Conservation (phyloP, 257 asterid species). For the Ehretia macrophylla region DNA sequence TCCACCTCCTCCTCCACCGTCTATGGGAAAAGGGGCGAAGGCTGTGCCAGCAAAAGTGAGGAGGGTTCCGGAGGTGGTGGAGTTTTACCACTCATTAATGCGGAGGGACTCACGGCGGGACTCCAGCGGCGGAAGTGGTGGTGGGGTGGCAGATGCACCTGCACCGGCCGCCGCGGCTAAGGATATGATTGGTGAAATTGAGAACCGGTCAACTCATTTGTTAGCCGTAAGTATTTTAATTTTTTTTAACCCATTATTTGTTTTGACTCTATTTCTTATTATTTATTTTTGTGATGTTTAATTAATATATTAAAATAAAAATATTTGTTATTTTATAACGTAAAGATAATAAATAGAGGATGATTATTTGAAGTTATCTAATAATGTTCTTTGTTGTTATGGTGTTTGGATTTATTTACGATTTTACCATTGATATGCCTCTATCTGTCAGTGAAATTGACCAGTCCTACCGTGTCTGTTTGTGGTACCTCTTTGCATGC, state of each 20-base stretch:
- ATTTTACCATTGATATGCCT: slow-evolving; percentile 23
- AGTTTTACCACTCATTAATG: slow-evolving; percentile 93
- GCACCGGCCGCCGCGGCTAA: slow-evolving; percentile 57
- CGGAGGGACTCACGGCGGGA: slow-evolving; percentile 80
- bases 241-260: background rate
- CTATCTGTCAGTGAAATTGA: slow-evolving; percentile 43
- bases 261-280: background rate
- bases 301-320: no score
- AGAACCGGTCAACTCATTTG: slow-evolving; percentile 93
- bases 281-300: background rate
- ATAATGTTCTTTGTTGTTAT: no score
- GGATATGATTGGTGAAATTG: slow-evolving; percentile 99
- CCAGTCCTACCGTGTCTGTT: slow-evolving; percentile 29
- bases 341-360: no score
- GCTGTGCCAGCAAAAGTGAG: slow-evolving; percentile 51
- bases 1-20: slow-evolving; percentile 41
- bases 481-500: slow-evolving; percentile 25
- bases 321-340: no score
- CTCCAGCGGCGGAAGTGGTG: slow-evolving; percentile 32
- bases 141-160: slow-evolving; percentile 34
- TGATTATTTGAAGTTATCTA: no score
- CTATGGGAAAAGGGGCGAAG: slow-evolving; percentile 42
- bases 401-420: slow-evolving; percentile 22
- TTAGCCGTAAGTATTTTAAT: slow-evolving; percentile 61
- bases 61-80: slow-evolving; percentile 91